Percentiles rank a stretch among this genome's conserved stretches.
These are phyloP conservation scores for Straminergon stramineum DNA, from an alignment of 225 moss, liverwort and hornwort genomes.

Conservation along the genomic window DNA sequence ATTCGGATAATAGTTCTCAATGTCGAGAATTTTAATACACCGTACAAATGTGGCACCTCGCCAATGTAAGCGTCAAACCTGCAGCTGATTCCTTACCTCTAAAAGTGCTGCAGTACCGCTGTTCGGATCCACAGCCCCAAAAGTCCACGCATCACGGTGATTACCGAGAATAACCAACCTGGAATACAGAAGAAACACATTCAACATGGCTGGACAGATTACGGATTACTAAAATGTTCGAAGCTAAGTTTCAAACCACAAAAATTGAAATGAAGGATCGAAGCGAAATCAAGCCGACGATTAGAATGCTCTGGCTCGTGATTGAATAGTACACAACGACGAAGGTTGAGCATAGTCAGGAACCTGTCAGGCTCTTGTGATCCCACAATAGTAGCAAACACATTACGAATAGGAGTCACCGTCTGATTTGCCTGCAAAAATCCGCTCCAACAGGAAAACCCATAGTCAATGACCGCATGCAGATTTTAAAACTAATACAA, in stretches of 20 bases:
- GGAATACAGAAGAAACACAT: neutral
- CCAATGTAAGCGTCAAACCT: neutral
- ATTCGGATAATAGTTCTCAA: neutral
- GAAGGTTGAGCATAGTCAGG: neutral
- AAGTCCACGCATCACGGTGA: constrained; percentile 91
- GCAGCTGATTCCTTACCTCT: constrained; percentile 38
- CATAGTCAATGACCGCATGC: neutral
- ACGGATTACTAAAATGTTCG: neutral
- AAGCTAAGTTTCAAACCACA: neutral
- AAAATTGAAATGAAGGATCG: neutral
- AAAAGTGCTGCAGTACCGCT: constrained; percentile 78
- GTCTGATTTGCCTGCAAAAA: constrained; percentile 42
- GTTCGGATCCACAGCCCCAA: constrained; percentile 86
- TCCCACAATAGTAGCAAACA: constrained; percentile 40
- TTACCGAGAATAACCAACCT: constrained; percentile 76
- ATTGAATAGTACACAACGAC: neutral
- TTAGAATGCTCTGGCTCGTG: neutral
- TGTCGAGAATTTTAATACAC: neutral
- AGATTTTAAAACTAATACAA: neutral
- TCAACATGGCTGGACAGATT: neutral
- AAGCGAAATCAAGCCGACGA: neutral
- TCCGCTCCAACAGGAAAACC: neutral
- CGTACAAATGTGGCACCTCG: neutral
- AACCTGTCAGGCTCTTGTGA: constrained; percentile 56
- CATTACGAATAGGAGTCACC: constrained; percentile 44